A percentile compares a stretch with the other conserved stretches of the same genome.
These are phyloP conservation scores for Kuraishia ogatae DNA, from an alignment of 805 yeast species.

Conservation along the genomic window DNA sequence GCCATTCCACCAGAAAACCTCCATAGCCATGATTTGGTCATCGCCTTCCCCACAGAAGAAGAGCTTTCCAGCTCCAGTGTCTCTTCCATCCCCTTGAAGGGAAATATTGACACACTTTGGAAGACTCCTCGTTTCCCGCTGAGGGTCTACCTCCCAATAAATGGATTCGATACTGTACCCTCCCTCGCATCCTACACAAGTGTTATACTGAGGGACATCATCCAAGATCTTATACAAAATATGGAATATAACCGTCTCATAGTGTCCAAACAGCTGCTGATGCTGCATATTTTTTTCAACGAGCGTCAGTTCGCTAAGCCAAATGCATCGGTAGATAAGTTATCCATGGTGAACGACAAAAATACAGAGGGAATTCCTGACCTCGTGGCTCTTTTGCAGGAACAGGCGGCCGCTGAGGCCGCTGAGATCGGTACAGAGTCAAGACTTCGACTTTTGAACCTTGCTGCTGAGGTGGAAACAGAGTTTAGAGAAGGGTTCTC, in stretches of 20 bases:
- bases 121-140: slow-evolving; percentile 49
- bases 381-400: slow-evolving; percentile 13
- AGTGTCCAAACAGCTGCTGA: slow-evolving; percentile 74
- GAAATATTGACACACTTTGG: slow-evolving; percentile 63
- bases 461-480: slow-evolving; percentile 27
- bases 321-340: slow-evolving; percentile 70
- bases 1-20: slow-evolving; percentile 8
- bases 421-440: slow-evolving; percentile 15
- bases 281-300: slow-evolving; percentile 64
- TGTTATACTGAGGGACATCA: slow-evolving; percentile 64
- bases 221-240: slow-evolving; percentile 65
- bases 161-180: slow-evolving; percentile 62
- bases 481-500: slow-evolving; percentile 27
- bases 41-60: slow-evolving; percentile 22
- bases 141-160: slow-evolving; percentile 48
- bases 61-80: slow-evolving; percentile 14
- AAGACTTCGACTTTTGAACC: slow-evolving; percentile 14
- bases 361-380: slow-evolving; percentile 30
- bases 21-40: slow-evolving; percentile 7
- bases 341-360: slow-evolving; percentile 30
- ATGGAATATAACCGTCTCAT: slow-evolving; percentile 86
- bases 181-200: slow-evolving; percentile 40
- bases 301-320: slow-evolving; percentile 58
- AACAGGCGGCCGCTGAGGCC: slow-evolving; percentile 14
- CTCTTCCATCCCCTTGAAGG: slow-evolving; percentile 13